phyloP scores from a whole-genome alignment of 1,139 yeast species.

The Keqinozyma sinolaborantium region DNA sequence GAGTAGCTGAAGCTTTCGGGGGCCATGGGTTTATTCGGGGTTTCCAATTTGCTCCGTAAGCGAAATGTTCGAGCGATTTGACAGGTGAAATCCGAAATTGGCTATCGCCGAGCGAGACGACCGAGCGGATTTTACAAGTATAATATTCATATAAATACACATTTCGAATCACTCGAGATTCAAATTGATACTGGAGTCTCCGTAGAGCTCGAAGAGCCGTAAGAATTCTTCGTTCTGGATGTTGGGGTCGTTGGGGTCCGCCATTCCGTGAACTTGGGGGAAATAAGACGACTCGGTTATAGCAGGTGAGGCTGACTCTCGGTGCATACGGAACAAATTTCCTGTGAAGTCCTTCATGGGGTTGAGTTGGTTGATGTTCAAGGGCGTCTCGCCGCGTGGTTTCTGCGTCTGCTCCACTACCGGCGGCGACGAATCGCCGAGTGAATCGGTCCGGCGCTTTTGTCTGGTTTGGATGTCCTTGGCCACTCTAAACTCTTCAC shows the following conservation, averaged over 20 bases:
- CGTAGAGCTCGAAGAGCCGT: constrained; percentile 36
- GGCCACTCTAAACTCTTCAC: constrained; percentile 41
- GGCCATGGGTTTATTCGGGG: no score
- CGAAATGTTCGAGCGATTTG: no score
- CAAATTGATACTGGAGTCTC: constrained; percentile 18
- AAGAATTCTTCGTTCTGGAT: constrained; percentile 34
- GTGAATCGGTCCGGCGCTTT: constrained; percentile 7
- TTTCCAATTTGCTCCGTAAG: no score
- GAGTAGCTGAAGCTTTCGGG: no score
- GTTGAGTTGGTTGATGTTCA: constrained; percentile 3
- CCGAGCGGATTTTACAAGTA: no score
- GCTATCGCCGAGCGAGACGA: no score
- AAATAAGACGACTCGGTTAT: neutral
- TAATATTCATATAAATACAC: neutral
- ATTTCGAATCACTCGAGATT: constrained; percentile 7
- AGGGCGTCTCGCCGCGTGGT: no score
- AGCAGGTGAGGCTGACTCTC: neutral
- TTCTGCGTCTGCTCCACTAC: no score
- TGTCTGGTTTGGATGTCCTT: constrained; percentile 29
- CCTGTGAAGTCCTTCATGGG: constrained; percentile 6
- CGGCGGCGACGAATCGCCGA: no score
- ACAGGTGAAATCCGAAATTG: no score
- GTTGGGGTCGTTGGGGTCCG: constrained; percentile 7
- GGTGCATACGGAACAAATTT: constrained; percentile 5
- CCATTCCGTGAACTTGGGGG: constrained; percentile 2